phyloP scores from a whole-genome alignment of 441 rosid genomes.

The Geranium incanum region DNA sequence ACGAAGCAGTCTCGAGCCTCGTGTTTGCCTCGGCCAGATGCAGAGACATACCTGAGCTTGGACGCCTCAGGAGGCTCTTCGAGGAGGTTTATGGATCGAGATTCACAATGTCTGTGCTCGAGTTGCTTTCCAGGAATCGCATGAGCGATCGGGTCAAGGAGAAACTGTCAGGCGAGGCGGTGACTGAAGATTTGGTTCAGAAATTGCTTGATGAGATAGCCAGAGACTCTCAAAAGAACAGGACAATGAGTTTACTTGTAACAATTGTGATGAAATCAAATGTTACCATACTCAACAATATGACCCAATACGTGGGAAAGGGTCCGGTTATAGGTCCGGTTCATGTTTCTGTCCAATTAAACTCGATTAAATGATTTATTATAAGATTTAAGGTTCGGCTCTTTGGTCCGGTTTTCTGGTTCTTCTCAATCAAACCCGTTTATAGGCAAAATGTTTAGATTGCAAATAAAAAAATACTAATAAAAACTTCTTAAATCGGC shows the following conservation, averaged over 20 bases:
- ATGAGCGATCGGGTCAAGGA: conserved; percentile 64
- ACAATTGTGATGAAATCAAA: background rate
- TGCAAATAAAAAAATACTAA: no score
- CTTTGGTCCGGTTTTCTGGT: no score
- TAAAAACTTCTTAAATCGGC: no score
- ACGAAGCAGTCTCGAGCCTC: conserved; percentile 77
- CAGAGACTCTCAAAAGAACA: conserved; percentile 20
- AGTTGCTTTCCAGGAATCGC: conserved; percentile 49
- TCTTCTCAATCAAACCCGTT: no score
- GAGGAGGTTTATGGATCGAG: conserved; percentile 53
- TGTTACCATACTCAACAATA: no score
- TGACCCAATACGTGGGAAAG: no score
- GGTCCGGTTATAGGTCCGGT: no score
- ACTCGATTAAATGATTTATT: no score
- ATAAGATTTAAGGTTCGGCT: no score
- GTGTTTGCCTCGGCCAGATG: conserved; percentile 75
- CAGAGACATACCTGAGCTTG: conserved; percentile 79
- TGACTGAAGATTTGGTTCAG: conserved; percentile 43
- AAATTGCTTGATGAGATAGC: conserved; percentile 48
- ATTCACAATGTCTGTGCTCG: conserved; percentile 42
- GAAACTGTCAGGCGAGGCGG: conserved; percentile 35
- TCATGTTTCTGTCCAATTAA: no score
- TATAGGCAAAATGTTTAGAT: no score
- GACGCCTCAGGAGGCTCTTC: conserved; percentile 48
- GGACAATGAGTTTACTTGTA: background rate